Base-by-base conservation (phyloP, 352 stramenopile genomes). In the Globisporangium camurandrum region DNA sequence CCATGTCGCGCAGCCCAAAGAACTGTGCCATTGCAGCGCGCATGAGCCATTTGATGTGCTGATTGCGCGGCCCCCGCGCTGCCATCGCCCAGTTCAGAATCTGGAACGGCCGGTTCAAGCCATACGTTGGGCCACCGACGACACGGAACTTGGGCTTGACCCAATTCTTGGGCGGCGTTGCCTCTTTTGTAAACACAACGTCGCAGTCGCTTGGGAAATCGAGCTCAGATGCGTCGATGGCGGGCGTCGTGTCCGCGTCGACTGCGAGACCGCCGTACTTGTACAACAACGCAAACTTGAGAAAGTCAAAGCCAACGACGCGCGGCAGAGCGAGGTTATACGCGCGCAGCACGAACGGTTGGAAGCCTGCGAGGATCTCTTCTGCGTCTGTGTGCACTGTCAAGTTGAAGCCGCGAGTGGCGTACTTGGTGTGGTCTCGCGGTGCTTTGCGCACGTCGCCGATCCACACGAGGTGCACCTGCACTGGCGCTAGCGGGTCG, bases 11-110 rank as follows among this genome's bases (percentile, higher is more conserved):
- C 20, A 61, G 6, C 0, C 55, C 55, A 12, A 61, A 42, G 43
- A 61, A 61, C n/a, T 50, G 49, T 26, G 40, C 40, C 55, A 61
- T 52, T 12, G 55, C 6, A 1, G 23, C 28, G 10, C 16, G 1
- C 5, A 61, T 36, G 0, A 61, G 8, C 49, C 43, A 38, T 17
- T 57, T 54, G 37, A 61, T 46, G 47, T 61, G 49, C 5, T 27
- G 27, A 30, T 54, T 61, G 34, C 48, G 55, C 17, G 49, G 42
- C 17, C 37, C 26, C 1, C 36, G 8, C 4, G 49, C 47, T 9
- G 31, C 37, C 55, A 61, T 61, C 22, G 43, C 55, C 55, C 55
- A 61, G 36, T 62, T 62, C 10, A 62, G 56, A 22, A 62, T 28
- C 50, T 62, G 56, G 33, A 53, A 62, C 28, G 49, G 56, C 1